phyloP scores from a whole-genome alignment of 371 early-diverging fungal species.

The Mortierella sp. region DNA sequence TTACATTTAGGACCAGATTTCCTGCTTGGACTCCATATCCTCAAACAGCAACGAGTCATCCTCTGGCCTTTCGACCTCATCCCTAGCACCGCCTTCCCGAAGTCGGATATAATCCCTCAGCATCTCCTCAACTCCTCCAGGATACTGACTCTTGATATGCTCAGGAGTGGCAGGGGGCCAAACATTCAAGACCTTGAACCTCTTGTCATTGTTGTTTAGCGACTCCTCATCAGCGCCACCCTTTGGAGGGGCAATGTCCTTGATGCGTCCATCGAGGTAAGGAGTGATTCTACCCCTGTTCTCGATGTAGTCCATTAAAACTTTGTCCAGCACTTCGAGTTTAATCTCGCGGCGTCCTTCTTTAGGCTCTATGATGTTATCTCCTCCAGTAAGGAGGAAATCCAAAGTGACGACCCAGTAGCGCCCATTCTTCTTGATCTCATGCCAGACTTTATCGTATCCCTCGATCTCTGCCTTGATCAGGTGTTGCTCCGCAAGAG shows the following conservation, averaged over 20 bases:
- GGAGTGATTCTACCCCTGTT: slow-evolving; percentile 30
- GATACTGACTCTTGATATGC: slow-evolving; percentile 39
- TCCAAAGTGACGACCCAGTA: slow-evolving; percentile 69
- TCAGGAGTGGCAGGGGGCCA: slow-evolving; percentile 47
- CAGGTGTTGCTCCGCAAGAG: slow-evolving; percentile 12
- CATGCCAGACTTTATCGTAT: slow-evolving; percentile 22
- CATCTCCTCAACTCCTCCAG: slow-evolving; percentile 41
- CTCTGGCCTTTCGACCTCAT: background rate
- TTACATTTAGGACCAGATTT: slow-evolving; percentile 8
- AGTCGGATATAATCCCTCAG: slow-evolving; percentile 29
- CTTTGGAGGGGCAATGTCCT: slow-evolving; percentile 21
- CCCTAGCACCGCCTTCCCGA: background rate
- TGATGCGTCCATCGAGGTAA: slow-evolving; percentile 57
- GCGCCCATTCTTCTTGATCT: slow-evolving; percentile 25
- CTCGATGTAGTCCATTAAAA: slow-evolving; percentile 54
- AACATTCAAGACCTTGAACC: background rate
- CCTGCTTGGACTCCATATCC: slow-evolving; percentile 17
- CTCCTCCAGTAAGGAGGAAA: slow-evolving; percentile 71
- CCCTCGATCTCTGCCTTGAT: slow-evolving; percentile 34
- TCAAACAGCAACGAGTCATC: slow-evolving; percentile 9
- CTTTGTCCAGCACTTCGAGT: slow-evolving; percentile 53
- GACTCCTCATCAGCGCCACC: background rate
- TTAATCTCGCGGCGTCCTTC: slow-evolving; percentile 8
- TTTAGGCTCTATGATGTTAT: slow-evolving; percentile 60
- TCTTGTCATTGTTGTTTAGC: background rate